Percentiles rank a stretch among this genome's conserved stretches.
Conservation (phyloP, 129 eudicot genomes). For the Centrapalus pauciflorus region DNA sequence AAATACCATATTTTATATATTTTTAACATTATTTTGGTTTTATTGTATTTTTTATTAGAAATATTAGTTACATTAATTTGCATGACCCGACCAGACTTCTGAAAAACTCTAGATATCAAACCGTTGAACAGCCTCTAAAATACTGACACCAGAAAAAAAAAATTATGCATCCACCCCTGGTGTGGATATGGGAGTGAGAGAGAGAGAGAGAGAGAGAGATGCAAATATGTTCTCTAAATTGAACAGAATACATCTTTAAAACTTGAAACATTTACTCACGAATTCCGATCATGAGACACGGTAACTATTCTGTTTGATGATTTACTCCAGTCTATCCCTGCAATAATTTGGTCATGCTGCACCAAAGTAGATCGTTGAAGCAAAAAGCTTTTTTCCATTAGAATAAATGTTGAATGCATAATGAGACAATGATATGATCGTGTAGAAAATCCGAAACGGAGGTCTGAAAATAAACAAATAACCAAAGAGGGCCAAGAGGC, state of each 20-base stretch:
- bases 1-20: too few relatives aligned
- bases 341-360: constrained; percentile 97
- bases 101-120: too few relatives aligned
- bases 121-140: too few relatives aligned
- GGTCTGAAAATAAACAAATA: neutral
- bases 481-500: neutral
- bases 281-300: constrained; percentile 96
- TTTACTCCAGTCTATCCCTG: constrained; percentile 91
- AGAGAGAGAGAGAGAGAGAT: neutral
- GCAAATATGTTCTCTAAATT: neutral
- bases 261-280: constrained; percentile 56
- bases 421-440: neutral
- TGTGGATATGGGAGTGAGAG: neutral
- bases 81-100: too few relatives aligned
- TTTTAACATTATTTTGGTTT: too few relatives aligned
- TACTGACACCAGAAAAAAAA: too few relatives aligned
- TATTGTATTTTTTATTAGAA: too few relatives aligned
- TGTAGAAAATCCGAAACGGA: neutral
- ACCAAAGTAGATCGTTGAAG: constrained; percentile 15
- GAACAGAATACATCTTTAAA: neutral
- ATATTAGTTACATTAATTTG: too few relatives aligned
- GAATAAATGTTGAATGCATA: neutral
- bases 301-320: constrained; percentile 86
- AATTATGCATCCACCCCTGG: too few relatives aligned
- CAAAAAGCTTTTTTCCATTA: constrained; percentile 2